Evolutionary conservation across 164 flowering plant genomes (phyloP), one percentile per base, ranked within the genome.

Genomic region (Umbellularia californica): DNA sequence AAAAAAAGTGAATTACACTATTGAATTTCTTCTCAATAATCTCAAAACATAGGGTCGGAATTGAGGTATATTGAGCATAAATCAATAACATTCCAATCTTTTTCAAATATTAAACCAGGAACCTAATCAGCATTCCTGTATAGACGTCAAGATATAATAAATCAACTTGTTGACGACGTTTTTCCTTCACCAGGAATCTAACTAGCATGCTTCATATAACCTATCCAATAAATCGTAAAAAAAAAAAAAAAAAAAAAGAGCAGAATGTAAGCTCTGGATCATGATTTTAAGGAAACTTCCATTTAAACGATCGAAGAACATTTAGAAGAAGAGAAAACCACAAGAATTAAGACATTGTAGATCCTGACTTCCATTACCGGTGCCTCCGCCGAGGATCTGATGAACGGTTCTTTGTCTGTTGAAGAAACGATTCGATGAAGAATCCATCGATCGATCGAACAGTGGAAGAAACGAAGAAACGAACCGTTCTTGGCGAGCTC

Each of bases 331-430:
- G 19, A 17, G 41, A 14, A 17, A 65, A n/a, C 2, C 11, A 15
- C 33, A 11, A 23, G 15, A 65, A 65, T 27, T 33, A 6, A 6
- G n/a, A 68, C 10, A 68, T 68, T 20, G 19, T n/a, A 27, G 25
- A 10, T 17, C 19, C 20, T 22, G 71, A n/a, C 20, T 47, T 50
- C 23, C 33, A 58, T 68, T 86, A 93, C 99, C 88, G 68, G 83
- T 63, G 64, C 94, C 95, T 35, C 88, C 96, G 76, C 98, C 99
- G 68, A 95, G 89, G 74, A 92, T 86, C 80, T 93, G 83, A 87
- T 93, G 95, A 71, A 93, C 71, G 12, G 80, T 89, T 84, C 86
- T 83, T 64, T 88, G 84, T 80, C 92, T 82, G 73, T 85, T 80
- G 72, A 91, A 88, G 85, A 91, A 81, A 50, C 88, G 83, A 82